Percentiles rank a stretch among this genome's conserved stretches.
Conservation (phyloP, 1,284 basidiomycete genomes). For the Anthracocystis walkeri region DNA sequence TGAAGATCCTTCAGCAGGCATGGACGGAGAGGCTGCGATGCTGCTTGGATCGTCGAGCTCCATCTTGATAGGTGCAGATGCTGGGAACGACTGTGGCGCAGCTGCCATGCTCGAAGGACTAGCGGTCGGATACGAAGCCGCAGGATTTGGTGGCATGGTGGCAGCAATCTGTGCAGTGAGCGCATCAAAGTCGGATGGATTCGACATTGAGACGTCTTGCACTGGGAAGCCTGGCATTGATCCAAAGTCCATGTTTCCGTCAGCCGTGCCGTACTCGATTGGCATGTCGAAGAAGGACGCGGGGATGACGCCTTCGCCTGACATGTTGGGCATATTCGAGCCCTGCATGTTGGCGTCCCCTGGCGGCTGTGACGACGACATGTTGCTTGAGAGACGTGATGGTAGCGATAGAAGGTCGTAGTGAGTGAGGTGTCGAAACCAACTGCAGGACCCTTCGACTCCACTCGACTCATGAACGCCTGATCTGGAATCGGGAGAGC, state of each 20-base stretch:
- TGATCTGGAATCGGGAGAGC: no score
- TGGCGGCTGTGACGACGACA: slow-evolving; percentile 25
- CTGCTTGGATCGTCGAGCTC: slow-evolving; percentile 23
- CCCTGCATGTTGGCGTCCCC: slow-evolving; percentile 11
- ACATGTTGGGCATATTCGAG: slow-evolving; percentile 8
- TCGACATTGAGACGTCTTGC: slow-evolving; percentile 13
- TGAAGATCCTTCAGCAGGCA: slow-evolving; percentile 15
- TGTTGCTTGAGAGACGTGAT: slow-evolving; percentile 1
- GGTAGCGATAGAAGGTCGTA: background rate
- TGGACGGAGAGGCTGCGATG: slow-evolving; percentile 14
- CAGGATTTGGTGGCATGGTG: slow-evolving; percentile 14
- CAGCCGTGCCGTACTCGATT: slow-evolving; percentile 25
- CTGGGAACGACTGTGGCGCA: background rate
- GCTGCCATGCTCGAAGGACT: background rate
- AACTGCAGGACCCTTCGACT: slow-evolving; percentile 8
- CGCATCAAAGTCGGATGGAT: slow-evolving; percentile 30
- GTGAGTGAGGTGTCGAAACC: background rate
- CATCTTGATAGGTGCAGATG: slow-evolving; percentile 18
- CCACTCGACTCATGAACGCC: slow-evolving; percentile 6
- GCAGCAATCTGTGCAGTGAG: slow-evolving; percentile 33
- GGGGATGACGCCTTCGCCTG: slow-evolving; percentile 35
- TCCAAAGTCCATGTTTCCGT: slow-evolving; percentile 22
- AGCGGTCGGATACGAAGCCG: slow-evolving; percentile 1
- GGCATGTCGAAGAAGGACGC: slow-evolving; percentile 50
- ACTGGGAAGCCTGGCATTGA: slow-evolving; percentile 23